These are phyloP conservation scores for Brassica cretica DNA, from an alignment of 345 rosid genomes.

Conservation along the genomic window DNA sequence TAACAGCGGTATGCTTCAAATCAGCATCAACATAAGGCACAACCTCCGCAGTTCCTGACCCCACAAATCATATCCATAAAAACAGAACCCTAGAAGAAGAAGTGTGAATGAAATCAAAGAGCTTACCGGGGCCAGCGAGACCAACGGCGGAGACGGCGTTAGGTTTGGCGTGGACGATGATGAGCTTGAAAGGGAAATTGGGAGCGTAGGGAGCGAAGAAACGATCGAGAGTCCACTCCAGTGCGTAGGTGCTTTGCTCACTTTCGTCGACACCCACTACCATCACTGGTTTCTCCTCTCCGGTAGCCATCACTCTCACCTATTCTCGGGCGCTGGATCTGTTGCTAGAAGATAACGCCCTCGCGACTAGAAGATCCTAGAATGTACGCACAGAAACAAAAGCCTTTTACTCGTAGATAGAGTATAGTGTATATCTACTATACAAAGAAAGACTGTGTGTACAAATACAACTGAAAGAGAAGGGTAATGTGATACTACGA, in stretches of 20 bases:
- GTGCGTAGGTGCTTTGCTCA: slow-evolving; percentile 71
- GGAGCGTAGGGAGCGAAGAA: slow-evolving; percentile 63
- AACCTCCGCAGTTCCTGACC: slow-evolving; percentile 72
- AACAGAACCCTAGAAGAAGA: neutral
- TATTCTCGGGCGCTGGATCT: neutral
- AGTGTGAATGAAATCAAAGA: neutral
- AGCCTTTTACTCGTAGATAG: neutral
- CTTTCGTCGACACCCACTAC: slow-evolving; percentile 66
- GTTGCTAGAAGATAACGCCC: neutral
- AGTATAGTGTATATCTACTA: no score
- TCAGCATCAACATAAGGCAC: slow-evolving; percentile 68
- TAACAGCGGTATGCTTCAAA: slow-evolving; percentile 68
- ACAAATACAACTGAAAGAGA: neutral
- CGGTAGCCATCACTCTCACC: slow-evolving; percentile 41
- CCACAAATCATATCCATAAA: neutral
- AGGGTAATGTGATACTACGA: slow-evolving; percentile 16
- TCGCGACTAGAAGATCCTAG: neutral
- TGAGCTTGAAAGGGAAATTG: slow-evolving; percentile 65
- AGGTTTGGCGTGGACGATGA: slow-evolving; percentile 81
- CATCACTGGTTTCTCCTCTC: slow-evolving; percentile 55
- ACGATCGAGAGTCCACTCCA: slow-evolving; percentile 82
- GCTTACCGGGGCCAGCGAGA: slow-evolving; percentile 76
- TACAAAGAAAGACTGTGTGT: neutral
- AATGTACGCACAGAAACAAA: neutral
- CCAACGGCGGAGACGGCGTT: slow-evolving; percentile 57